Conservation (phyloP, 208 protist species). For the Acanthamoeba culbertsoni region DNA sequence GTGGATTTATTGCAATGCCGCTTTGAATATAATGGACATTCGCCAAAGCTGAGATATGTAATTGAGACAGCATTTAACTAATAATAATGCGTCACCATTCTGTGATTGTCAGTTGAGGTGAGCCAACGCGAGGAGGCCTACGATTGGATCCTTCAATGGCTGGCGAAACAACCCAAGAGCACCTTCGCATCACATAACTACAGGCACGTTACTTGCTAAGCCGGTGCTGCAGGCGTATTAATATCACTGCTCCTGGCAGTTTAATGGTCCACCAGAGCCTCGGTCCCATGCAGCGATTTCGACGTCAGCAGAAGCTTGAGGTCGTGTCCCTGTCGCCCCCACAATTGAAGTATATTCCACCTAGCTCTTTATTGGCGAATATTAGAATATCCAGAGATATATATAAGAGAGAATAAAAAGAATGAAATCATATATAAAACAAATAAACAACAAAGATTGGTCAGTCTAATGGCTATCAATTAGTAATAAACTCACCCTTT, state of each 20-base stretch:
- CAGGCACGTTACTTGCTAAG: background rate
- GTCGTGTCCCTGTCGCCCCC: background rate
- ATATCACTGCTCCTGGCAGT: background rate
- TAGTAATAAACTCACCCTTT: background rate
- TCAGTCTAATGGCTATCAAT: background rate
- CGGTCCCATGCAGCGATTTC: slow-evolving; percentile 39
- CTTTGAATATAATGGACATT: no score
- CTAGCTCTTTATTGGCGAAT: no score
- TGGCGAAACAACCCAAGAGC: background rate
- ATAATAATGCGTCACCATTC: background rate
- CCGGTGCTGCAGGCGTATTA: background rate
- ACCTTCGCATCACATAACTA: background rate
- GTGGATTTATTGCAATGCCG: no score
- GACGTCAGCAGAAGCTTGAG: background rate
- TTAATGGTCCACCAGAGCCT: slow-evolving; percentile 50
- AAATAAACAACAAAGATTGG: no score
- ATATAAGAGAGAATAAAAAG: no score
- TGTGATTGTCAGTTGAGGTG: slow-evolving; percentile 44
- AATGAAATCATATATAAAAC: no score
- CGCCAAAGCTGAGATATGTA: background rate
- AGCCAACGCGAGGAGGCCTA: slow-evolving; percentile 35
- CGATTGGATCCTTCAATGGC: slow-evolving; percentile 40
- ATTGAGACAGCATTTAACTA: background rate
- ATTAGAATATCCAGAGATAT: no score
- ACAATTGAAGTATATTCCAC: background rate